A percentile compares a stretch with the other conserved stretches of the same genome.
phyloP scores from a whole-genome alignment of 257 asterid genomes.

The Voacanga thouarsii region DNA sequence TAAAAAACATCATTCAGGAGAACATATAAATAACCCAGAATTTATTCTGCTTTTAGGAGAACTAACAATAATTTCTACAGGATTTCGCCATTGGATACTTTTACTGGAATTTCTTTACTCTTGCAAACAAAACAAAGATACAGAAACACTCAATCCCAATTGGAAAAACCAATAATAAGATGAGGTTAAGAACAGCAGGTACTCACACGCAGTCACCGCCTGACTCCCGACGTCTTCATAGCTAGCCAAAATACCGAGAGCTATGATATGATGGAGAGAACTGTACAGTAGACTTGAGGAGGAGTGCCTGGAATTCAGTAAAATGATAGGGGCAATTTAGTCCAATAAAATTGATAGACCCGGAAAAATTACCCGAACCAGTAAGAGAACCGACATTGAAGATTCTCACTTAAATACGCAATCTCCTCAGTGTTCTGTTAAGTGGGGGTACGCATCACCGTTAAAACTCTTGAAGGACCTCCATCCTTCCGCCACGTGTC shows the following conservation, averaged over 20 bases:
- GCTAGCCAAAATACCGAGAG: neutral
- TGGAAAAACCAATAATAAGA: neutral
- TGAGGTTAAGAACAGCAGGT: neutral
- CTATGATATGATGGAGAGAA: neutral
- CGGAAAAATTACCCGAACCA: neutral
- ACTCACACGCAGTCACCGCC: neutral
- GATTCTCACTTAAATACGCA: slow-evolving; percentile 10
- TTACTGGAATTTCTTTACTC: neutral
- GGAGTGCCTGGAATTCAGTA: neutral
- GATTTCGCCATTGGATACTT: neutral
- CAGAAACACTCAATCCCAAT: neutral
- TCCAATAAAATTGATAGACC: neutral
- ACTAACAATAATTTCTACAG: neutral
- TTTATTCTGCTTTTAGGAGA: neutral
- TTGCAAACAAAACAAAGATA: neutral
- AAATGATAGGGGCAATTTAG: neutral
- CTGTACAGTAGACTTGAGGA: neutral
- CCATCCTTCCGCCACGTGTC: slow-evolving; percentile 42
- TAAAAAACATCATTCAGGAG: no score
- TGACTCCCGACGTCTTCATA: neutral
- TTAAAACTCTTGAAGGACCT: slow-evolving; percentile 27
- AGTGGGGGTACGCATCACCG: slow-evolving; percentile 34
- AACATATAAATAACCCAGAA: neutral
- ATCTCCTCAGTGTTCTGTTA: slow-evolving; percentile 1
- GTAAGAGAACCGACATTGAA: neutral